Evolutionary conservation across 345 rosid species (phyloP).

Genomic region (Theobroma cacao): DNA sequence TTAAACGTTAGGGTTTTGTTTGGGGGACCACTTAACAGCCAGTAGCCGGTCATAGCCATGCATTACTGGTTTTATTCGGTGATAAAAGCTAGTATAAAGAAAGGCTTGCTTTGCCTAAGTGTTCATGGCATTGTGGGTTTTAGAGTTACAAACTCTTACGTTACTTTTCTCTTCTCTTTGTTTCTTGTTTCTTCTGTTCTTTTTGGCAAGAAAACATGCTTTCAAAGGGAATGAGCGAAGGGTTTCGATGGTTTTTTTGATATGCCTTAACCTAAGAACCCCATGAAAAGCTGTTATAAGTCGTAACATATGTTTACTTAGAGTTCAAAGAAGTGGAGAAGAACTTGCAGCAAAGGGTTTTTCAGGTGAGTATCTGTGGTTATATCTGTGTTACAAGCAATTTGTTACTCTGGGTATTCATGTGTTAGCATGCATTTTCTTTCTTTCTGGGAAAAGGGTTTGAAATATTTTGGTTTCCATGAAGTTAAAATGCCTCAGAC

Average conservation of each 20-base stretch:
- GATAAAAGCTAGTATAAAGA: slow-evolving; percentile 6
- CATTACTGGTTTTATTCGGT: slow-evolving; percentile 20
- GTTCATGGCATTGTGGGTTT: not conserved
- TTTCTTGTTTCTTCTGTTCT: not conserved
- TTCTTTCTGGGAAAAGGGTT: no score
- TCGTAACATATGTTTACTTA: not conserved
- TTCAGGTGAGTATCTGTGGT: no score
- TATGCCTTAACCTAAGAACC: not conserved
- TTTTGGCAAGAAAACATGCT: no score
- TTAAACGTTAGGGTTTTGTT: not conserved
- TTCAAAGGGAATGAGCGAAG: not conserved
- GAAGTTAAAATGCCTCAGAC: no score
- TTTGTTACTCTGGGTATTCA: no score
- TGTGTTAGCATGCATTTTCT: no score
- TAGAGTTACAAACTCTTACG: not conserved
- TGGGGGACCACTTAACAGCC: slow-evolving; percentile 7
- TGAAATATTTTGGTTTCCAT: no score
- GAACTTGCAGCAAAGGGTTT: no score
- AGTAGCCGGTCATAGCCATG: slow-evolving; percentile 10
- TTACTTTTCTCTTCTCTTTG: not conserved
- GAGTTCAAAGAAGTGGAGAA: not conserved
- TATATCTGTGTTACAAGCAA: no score
- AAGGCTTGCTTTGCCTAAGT: not conserved
- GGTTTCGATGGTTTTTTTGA: not conserved
- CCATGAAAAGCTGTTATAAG: no score